Conservation (phyloP, 2,329 filamentous ascomycete genomes). For the Colletotrichum nymphaeae region DNA sequence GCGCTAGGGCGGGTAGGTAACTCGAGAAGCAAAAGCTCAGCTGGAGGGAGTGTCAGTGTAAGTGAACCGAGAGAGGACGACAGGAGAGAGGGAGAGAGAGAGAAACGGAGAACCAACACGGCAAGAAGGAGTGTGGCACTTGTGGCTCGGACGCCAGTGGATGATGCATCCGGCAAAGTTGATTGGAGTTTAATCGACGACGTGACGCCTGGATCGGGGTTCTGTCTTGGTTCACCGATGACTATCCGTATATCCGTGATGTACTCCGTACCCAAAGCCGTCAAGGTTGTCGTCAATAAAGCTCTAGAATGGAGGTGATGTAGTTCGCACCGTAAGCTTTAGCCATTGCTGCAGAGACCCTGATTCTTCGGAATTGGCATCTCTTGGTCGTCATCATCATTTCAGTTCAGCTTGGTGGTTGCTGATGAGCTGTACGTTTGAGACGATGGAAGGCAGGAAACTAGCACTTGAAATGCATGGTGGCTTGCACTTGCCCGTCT, state of each 20-base stretch:
- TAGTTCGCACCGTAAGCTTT: background rate
- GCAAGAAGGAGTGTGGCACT: background rate
- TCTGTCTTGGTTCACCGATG: background rate
- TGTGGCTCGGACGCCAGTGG: constrained; percentile 20
- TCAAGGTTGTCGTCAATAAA: background rate
- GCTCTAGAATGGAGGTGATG: background rate
- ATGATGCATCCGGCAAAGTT: constrained; percentile 13
- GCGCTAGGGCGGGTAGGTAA: constrained; percentile 7
- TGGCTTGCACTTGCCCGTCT: constrained; percentile 6
- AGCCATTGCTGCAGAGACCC: background rate
- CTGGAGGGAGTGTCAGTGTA: background rate
- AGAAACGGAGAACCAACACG: background rate
- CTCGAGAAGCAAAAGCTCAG: background rate
- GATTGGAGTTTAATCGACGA: constrained; percentile 19
- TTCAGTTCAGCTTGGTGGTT: background rate
- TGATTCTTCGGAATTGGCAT: background rate
- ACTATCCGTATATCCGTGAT: no score
- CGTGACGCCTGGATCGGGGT: background rate
- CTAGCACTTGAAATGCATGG: background rate
- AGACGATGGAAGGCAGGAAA: background rate
- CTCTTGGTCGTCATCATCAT: background rate
- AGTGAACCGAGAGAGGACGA: background rate
- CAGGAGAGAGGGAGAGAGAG: background rate
- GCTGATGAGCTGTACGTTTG: background rate
- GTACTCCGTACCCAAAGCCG: background rate